Percentiles rank a stretch among this genome's conserved stretches.
Conservation (phyloP, 257 asterid genomes). For the Jaltomata sinuosa region DNA sequence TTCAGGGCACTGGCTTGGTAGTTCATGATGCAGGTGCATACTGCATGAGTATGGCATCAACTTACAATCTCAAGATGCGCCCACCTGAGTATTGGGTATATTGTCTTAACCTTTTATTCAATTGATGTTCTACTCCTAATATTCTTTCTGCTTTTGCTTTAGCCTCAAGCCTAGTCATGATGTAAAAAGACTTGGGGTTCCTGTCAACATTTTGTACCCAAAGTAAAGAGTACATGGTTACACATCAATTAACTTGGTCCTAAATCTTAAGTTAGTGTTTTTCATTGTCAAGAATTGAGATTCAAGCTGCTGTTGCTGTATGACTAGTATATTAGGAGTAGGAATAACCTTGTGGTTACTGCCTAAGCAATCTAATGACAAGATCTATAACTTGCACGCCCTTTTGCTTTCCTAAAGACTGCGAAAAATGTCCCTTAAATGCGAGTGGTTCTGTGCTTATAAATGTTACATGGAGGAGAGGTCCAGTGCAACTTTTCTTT, state of each 20-base stretch:
- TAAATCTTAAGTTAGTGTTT: not conserved
- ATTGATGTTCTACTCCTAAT: not conserved
- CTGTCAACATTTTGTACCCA: not conserved
- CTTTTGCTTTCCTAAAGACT: not conserved
- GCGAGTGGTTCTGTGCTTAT: not conserved
- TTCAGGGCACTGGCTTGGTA: constrained; percentile 88
- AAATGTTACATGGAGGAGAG: not conserved
- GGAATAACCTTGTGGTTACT: not conserved
- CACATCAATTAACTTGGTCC: not conserved
- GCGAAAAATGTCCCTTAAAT: not conserved
- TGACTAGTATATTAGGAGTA: not conserved
- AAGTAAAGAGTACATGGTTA: not conserved
- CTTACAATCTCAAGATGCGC: constrained; percentile 98
- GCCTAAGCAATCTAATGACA: not conserved
- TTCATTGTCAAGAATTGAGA: not conserved
- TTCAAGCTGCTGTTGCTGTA: not conserved
- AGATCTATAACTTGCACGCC: not conserved
- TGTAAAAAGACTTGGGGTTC: not conserved
- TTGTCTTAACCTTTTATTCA: not conserved
- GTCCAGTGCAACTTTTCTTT: not conserved
- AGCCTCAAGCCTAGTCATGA: not conserved
- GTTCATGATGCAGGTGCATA: constrained; percentile 99
- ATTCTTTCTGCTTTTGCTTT: not conserved
- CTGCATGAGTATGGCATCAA: constrained; percentile 99
- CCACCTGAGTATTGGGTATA: constrained; percentile 95